Base-by-base conservation (phyloP, 352 stramenopile genomes). In the Thalassiosira hispida region DNA sequence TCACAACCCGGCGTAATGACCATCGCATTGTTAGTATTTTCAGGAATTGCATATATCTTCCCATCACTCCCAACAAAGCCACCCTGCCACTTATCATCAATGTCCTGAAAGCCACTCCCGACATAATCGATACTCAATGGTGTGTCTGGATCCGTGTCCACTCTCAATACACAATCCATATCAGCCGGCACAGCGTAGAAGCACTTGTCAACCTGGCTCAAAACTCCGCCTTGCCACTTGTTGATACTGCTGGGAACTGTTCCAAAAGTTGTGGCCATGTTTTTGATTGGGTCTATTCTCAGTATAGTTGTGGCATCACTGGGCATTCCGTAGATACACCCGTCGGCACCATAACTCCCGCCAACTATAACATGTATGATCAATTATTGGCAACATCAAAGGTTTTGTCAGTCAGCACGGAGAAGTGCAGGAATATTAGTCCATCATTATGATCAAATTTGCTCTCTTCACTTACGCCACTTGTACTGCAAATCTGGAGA, bases 1-100 rank as follows among this genome's bases (percentile, higher is more conserved):
- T 22, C 9, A 18, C 27, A 11, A 20, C 71, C 71, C 25, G 84
- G 81, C 51, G 79, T 90, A 8, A 92, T 81, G 27, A 79, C 69
- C 79, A 93, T 83, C n/a, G 91, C 81, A 33, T 84, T 75, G 35
- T 87, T 84, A 22, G 77, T 78, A 71, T 91, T 91, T 64, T 93
- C 87, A 16, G 87, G 87, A 52, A 93, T 90, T 38, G 84, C 86
- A 73, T 93, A 93, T 9, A 93, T 79, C 18, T 61, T 79, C 0
- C 73, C 79, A 79, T 93, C 87, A 16, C 73, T 79, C 18, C 87
- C 87, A 31, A 82, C 63, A 62, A 83, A 80, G 20, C 69, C 87
- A 42, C 87, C 87, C 77, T 93, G 87, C 87, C 87, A 93, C 68
- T 93, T 93, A 59, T 93, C 85, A 62, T 91, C 87, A 42, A 85